phyloP scores from a whole-genome alignment of 441 rosid genomes.

The Gossypium schwendimanii region DNA sequence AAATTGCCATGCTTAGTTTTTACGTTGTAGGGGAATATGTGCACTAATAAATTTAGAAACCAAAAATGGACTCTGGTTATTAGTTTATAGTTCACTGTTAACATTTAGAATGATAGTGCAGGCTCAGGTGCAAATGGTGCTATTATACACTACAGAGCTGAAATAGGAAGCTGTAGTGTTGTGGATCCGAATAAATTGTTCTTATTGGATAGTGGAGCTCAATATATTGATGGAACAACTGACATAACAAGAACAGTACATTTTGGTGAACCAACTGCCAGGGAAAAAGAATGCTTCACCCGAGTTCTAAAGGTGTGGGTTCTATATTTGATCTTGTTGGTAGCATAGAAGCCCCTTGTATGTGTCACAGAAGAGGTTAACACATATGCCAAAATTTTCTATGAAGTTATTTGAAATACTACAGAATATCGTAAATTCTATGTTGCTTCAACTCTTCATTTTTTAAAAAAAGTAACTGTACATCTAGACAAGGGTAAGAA shows the following conservation, averaged over 20 bases:
- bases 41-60: neutral
- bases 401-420: neutral
- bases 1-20: neutral
- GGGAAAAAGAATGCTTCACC: conserved; percentile 89
- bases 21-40: neutral
- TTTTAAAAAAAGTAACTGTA: neutral
- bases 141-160: conserved; percentile 87
- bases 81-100: conserved; percentile 2
- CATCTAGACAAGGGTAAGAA: neutral
- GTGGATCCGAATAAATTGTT: conserved; percentile 71
- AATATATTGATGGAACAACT: conserved; percentile 90
- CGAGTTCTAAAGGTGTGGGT: conserved; percentile 69
- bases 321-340: conserved; percentile 10
- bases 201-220: conserved; percentile 93
- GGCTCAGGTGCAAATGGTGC: conserved; percentile 98
- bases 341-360: neutral
- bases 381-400: neutral
- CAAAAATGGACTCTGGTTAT: neutral
- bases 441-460: neutral
- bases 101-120: conserved; percentile 22
- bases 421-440: conserved; percentile 4
- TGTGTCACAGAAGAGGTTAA: neutral
- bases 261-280: conserved; percentile 70
- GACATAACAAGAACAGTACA: conserved; percentile 95
- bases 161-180: conserved; percentile 68